Conservation (phyloP, 805 yeast genomes). For the Zygoascus biomembranicola region DNA sequence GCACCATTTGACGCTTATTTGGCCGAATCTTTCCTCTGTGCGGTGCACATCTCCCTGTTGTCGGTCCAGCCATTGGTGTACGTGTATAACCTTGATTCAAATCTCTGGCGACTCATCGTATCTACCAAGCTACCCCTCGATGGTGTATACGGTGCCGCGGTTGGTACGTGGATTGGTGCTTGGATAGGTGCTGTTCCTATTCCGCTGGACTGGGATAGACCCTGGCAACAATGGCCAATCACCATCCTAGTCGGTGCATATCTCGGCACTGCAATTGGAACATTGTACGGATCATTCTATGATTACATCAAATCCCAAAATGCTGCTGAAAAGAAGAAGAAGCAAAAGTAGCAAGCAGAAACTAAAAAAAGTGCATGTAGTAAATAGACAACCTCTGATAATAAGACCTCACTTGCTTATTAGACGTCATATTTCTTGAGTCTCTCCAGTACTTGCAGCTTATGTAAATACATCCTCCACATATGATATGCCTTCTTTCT, state of each 20-base stretch:
- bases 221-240: constrained; percentile 95
- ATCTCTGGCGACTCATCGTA: constrained; percentile 33
- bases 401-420: not conserved
- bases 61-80: constrained; percentile 58
- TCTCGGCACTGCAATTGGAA: constrained; percentile 61
- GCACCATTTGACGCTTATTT: constrained; percentile 59
- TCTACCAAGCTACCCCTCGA: constrained; percentile 23
- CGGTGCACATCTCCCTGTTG: constrained; percentile 54
- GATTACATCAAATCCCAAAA: not conserved
- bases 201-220: constrained; percentile 96
- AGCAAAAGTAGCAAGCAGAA: not conserved
- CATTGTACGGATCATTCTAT: constrained; percentile 20
- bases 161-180: constrained; percentile 53
- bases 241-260: constrained; percentile 77
- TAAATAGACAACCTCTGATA: not conserved
- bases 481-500: constrained; percentile 2
- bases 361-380: not conserved
- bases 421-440: constrained; percentile 3
- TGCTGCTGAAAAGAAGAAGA: not conserved
- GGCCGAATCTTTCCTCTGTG: constrained; percentile 48
- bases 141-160: constrained; percentile 31
- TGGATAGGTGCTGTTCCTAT: constrained; percentile 94
- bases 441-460: constrained; percentile 4
- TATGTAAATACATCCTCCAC: constrained; percentile 6
- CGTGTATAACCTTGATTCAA: constrained; percentile 43